Evolutionary conservation across 2,329 filamentous ascomycete species (phyloP).

Genomic region (Xylaria hypoxylon): DNA sequence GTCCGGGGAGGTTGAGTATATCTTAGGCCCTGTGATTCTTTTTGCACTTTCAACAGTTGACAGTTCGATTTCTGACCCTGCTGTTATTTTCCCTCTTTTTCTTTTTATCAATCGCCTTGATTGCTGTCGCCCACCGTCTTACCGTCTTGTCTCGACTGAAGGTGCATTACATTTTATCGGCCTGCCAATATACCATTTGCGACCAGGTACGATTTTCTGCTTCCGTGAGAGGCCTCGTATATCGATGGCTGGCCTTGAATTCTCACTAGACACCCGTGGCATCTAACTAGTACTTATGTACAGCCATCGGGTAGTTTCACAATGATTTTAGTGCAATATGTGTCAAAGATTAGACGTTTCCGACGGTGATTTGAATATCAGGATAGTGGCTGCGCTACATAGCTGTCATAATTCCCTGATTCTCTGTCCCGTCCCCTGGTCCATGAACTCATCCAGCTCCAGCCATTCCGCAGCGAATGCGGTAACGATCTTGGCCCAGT

Average conservation of each 20-base stretch:
- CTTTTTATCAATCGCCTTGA: neutral
- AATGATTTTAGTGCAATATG: neutral
- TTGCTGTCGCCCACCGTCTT: too few species aligned
- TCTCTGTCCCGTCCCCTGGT: conserved; percentile 21
- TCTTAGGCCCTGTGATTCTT: conserved; percentile 4
- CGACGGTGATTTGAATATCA: neutral
- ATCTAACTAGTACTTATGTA: too few species aligned
- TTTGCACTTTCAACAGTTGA: conserved; percentile 3
- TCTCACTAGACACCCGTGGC: too few species aligned
- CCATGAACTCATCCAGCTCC: conserved; percentile 68
- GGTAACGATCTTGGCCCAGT: conserved; percentile 87
- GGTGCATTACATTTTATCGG: too few species aligned
- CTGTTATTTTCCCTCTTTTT: neutral
- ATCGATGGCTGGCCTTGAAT: too few species aligned
- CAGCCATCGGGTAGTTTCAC: neutral
- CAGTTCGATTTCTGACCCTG: conserved; percentile 3
- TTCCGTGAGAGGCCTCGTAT: too few species aligned
- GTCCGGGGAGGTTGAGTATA: conserved; percentile 10
- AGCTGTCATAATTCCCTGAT: conserved; percentile 41
- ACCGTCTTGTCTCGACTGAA: too few species aligned
- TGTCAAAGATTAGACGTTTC: neutral
- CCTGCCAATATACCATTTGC: too few species aligned
- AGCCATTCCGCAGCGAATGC: conserved; percentile 94
- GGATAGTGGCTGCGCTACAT: neutral
- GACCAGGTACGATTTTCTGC: too few species aligned